Base-by-base conservation (phyloP, 2,329 filamentous ascomycete species). In the Volutella citrinella region DNA sequence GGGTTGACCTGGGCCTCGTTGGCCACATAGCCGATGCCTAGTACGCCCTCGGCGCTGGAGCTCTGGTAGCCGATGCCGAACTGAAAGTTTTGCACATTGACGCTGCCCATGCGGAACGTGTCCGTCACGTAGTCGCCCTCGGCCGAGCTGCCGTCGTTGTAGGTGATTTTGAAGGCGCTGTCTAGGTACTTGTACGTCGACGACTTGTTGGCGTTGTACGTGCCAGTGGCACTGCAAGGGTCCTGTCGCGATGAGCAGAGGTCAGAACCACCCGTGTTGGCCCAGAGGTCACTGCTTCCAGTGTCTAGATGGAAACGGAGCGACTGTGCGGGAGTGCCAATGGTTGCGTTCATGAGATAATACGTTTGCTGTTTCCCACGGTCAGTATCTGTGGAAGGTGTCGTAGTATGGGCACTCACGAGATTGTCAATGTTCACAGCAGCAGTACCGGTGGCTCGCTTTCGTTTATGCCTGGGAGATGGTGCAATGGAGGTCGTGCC, bases 121-220 rank as follows among this genome's bases (percentile, higher is more conserved):
- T 96, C 90, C 5, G 76, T 80, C 4, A 79, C 86, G 57, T 95
- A 95, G 60, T 93, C 85, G 20, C 90, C 89, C 2, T 66, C 59
- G 1, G 88, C 85, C 6, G 80, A 79, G 1, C 85, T 85, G 27
- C 86, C 86, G 61, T 95, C 89, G 24, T 85, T 83, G 48, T 95
- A 95, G 2, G 81, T 80, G 45, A 95, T 95, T 64, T 91, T 90
- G 68, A 96, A 95, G 40, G 80, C 71, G 53, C 76, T 80, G 43
- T 80, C 81, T 34, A 95, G 61, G 55, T 82, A 88, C 20, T 72
- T 53, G 60, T 90, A 91, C 3, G 87, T 86, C 3, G 84, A 87
- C 0, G 88, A 95, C 2, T 69, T 61, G 55, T 85, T 83, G 24
- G 84, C 74, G 26, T 64, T 59, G 60, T 89, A 95, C 2, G 79